phyloP scores from a whole-genome alignment of 1,284 basidiomycete genomes.

The Cyathus olla region DNA sequence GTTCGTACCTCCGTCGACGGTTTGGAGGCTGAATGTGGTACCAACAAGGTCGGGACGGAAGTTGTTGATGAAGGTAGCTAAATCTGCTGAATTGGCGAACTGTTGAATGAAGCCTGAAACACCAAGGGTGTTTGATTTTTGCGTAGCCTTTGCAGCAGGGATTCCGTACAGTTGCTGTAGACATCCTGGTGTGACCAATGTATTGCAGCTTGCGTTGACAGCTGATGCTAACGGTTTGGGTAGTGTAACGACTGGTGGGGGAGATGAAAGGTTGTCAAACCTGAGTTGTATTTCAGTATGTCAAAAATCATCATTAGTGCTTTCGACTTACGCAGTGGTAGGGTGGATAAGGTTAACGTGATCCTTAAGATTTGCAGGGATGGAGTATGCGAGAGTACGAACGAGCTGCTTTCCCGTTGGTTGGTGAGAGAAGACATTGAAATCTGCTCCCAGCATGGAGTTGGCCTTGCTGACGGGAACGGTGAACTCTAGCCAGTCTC shows the following conservation, averaged over 20 bases:
- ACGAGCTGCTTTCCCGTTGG: conserved; percentile 30
- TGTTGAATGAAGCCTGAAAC: conserved; percentile 45
- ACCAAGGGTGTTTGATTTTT: conserved; percentile 31
- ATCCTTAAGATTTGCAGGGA: conserved; percentile 46
- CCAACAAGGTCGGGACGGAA: background rate
- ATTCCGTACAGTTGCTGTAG: conserved; percentile 40
- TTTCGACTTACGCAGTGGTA: conserved; percentile 26
- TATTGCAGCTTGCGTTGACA: conserved; percentile 20
- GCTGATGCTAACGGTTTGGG: background rate
- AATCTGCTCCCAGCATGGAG: conserved; percentile 44
- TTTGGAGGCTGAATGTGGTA: background rate
- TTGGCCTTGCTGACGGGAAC: conserved; percentile 52
- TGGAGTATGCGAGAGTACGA: conserved; percentile 54
- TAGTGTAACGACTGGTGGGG: background rate
- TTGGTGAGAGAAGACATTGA: conserved; percentile 49
- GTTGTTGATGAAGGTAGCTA: background rate
- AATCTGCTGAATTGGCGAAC: conserved; percentile 4
- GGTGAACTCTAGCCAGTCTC: conserved; percentile 53
- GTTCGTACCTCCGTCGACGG: conserved; percentile 33
- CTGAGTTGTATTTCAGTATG: background rate
- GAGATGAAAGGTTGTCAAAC: background rate
- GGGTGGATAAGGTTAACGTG: conserved; percentile 55
- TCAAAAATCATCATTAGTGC: background rate
- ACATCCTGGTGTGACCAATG: conserved; percentile 33
- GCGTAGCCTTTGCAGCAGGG: conserved; percentile 37